Conservation (phyloP, 2,329 filamentous ascomycete genomes). For the Rhynchosporium secalis region DNA sequence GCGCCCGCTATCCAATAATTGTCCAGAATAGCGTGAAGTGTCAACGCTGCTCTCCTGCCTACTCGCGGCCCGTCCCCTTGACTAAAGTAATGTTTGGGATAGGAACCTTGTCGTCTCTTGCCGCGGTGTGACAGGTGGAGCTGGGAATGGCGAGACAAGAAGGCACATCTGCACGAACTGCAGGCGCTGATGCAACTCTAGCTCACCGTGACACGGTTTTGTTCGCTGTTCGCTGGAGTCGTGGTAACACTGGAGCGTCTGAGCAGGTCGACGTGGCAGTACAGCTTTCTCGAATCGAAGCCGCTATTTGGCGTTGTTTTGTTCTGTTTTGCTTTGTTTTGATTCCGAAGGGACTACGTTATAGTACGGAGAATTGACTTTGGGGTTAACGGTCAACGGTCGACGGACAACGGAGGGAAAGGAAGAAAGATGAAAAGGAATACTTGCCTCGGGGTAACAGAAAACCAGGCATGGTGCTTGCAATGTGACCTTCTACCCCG, state of each 20-base stretch:
- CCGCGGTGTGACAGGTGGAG: constrained; percentile 18
- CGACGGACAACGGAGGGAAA: neutral
- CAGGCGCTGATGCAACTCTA: constrained; percentile 23
- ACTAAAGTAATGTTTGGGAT: neutral
- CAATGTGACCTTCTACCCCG: neutral
- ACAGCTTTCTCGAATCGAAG: constrained; percentile 15
- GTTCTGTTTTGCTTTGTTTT: constrained; percentile 15
- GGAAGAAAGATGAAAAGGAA: neutral
- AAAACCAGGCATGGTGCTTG: neutral
- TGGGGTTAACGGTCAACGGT: neutral
- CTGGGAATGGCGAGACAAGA: constrained; percentile 5
- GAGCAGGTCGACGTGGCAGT: constrained; percentile 17
- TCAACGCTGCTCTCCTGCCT: constrained; percentile 12
- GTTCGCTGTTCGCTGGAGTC: constrained; percentile 20
- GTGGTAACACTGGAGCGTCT: neutral
- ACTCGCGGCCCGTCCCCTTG: constrained; percentile 21
- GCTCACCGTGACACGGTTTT: constrained; percentile 9
- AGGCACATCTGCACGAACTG: constrained; percentile 9
- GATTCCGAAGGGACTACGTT: neutral
- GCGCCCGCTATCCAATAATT: constrained; percentile 15
- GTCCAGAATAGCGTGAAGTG: neutral
- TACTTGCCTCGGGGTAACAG: too few species aligned
- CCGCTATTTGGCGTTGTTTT: constrained; percentile 5
- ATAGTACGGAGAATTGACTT: neutral
- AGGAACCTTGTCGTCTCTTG: neutral